These are phyloP conservation scores for Salisapilia sapeloensis DNA, from an alignment of 352 stramenopile species.

Conservation along the genomic window DNA sequence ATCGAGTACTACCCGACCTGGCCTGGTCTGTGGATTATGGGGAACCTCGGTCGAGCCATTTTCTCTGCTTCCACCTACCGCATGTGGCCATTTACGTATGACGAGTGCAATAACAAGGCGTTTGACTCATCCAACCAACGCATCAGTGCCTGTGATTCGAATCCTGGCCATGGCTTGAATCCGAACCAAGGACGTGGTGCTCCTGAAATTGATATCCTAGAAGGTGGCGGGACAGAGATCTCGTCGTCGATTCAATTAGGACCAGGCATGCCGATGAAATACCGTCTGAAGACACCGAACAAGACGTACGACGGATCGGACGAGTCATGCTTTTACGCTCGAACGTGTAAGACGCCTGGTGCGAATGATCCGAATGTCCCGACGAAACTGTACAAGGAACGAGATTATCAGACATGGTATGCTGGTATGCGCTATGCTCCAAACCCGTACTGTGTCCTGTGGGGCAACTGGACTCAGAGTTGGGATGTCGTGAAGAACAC, in stretches of 20 bases:
- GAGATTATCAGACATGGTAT: constrained; percentile 33
- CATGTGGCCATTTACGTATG: constrained; percentile 93
- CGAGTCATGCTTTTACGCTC: constrained; percentile 19
- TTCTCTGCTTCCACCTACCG: constrained; percentile 87
- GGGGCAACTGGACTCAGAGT: constrained; percentile 12
- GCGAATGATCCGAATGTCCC: constrained; percentile 40
- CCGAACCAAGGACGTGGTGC: constrained; percentile 77
- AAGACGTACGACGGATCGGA: constrained; percentile 9
- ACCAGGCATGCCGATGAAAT: constrained; percentile 32
- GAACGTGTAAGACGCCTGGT: constrained; percentile 19
- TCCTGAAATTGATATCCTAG: constrained; percentile 92
- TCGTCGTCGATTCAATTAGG: constrained; percentile 66
- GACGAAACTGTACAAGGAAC: constrained; percentile 15
- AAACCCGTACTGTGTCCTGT: constrained; percentile 32
- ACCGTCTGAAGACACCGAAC: constrained; percentile 18
- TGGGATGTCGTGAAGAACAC: constrained; percentile 24
- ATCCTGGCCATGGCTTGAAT: constrained; percentile 86
- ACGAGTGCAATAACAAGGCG: constrained; percentile 78
- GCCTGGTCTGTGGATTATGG: constrained; percentile 92
- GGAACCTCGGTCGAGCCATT: constrained; percentile 89
- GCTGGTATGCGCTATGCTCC: constrained; percentile 25
- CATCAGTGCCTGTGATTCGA: constrained; percentile 80
- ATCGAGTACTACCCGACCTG: constrained; percentile 63
- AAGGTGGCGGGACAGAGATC: constrained; percentile 56
- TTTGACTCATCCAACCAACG: constrained; percentile 59